A percentile compares a stretch with the other conserved stretches of the same genome.
Conservation (phyloP, 2,329 filamentous ascomycete species). For the Ascochyta rabiei region DNA sequence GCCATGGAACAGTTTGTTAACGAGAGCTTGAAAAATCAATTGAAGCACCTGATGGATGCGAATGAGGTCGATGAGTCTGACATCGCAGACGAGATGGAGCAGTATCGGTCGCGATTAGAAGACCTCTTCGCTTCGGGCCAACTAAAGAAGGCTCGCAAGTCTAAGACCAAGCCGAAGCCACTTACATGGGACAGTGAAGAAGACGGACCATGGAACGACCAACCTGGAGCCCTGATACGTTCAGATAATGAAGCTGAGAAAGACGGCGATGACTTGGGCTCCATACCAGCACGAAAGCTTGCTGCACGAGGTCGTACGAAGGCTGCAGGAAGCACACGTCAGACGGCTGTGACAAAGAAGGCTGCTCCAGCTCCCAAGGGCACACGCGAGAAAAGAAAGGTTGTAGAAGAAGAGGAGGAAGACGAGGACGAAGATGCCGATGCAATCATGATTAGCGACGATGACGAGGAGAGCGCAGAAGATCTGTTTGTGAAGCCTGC, state of each 20-base stretch:
- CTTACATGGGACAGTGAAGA: conserved; percentile 87
- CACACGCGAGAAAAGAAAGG: conserved; percentile 49
- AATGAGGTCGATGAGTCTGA: conserved; percentile 72
- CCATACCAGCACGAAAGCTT: conserved; percentile 46
- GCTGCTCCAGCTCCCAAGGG: conserved; percentile 42
- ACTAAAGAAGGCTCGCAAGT: conserved; percentile 60
- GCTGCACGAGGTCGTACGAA: conserved; percentile 55
- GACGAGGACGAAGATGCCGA: conserved; percentile 50
- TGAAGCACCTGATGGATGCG: conserved; percentile 54
- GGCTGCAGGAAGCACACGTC: conserved; percentile 47
- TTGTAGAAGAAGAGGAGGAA: conserved; percentile 52
- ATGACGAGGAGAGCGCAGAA: conserved; percentile 56
- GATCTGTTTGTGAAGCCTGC: conserved; percentile 50
- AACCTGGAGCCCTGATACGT: conserved; percentile 68
- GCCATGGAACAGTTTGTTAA: conserved; percentile 68
- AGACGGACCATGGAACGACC: conserved; percentile 84
- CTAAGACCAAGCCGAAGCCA: conserved; percentile 75
- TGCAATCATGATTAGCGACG: conserved; percentile 54
- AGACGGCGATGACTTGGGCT: conserved; percentile 43
- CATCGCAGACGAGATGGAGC: conserved; percentile 75
- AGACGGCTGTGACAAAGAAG: conserved; percentile 38
- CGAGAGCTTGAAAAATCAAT: conserved; percentile 51
- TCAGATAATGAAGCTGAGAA: conserved; percentile 57
- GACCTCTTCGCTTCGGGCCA: conserved; percentile 71
- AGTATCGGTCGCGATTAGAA: conserved; percentile 72